phyloP scores from a whole-genome alignment of 2,329 filamentous ascomycete genomes.

The Phialophora macrospora region DNA sequence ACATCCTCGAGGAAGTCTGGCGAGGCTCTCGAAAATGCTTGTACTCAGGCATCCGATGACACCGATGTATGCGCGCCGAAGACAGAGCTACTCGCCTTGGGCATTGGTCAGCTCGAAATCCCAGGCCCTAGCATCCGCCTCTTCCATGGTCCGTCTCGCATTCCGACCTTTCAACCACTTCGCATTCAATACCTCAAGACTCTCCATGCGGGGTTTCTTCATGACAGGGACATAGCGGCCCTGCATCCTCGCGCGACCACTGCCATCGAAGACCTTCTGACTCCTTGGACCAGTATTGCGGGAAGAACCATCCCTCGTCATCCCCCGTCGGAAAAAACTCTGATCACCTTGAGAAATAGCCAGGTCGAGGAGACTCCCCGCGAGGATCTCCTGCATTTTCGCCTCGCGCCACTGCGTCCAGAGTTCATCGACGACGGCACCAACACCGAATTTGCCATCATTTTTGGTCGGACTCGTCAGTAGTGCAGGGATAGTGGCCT shows the following conservation, averaged over 20 bases:
- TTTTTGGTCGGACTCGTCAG: slow-evolving; percentile 56
- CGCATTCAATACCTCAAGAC: slow-evolving; percentile 66
- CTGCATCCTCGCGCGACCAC: slow-evolving; percentile 57
- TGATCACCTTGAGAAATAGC: slow-evolving; percentile 53
- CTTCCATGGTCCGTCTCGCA: slow-evolving; percentile 43
- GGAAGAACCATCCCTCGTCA: slow-evolving; percentile 22
- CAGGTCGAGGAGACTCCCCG: slow-evolving; percentile 72
- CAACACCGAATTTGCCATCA: slow-evolving; percentile 66
- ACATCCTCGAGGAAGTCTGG: slow-evolving; percentile 87
- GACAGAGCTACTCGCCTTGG: background rate
- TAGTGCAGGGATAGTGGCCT: slow-evolving; percentile 48
- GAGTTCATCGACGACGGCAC: slow-evolving; percentile 72
- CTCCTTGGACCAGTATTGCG: slow-evolving; percentile 45
- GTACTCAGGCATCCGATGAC: slow-evolving; percentile 61
- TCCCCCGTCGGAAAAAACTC: slow-evolving; percentile 40
- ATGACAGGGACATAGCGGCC: slow-evolving; percentile 64
- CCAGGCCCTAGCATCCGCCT: background rate
- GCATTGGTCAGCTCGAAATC: slow-evolving; percentile 18
- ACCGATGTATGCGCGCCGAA: background rate
- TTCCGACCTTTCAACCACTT: slow-evolving; percentile 61
- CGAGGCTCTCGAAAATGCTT: slow-evolving; percentile 80
- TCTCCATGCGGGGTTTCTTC: slow-evolving; percentile 61
- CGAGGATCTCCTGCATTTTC: slow-evolving; percentile 89
- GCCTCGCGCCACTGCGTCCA: slow-evolving; percentile 83
- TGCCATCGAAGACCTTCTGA: slow-evolving; percentile 64